Evolutionary conservation across 805 yeast genomes (phyloP).

Genomic region (Pichia scutulata): DNA sequence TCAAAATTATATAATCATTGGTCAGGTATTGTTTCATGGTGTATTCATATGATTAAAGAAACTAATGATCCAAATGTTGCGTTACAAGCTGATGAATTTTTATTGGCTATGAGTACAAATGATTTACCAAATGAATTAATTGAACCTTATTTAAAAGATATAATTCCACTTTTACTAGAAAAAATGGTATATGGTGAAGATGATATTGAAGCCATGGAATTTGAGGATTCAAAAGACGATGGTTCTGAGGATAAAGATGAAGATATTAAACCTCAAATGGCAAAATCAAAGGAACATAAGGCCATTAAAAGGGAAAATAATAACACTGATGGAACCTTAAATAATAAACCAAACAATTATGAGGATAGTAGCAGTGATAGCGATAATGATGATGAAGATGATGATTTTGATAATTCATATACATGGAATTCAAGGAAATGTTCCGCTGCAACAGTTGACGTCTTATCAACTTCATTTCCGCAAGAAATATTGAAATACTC

Average conservation of each 20-base stretch:
- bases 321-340: neutral
- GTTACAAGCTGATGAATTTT: constrained; percentile 87
- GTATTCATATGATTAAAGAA: constrained; percentile 67
- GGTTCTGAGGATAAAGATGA: constrained; percentile 77
- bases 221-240: constrained; percentile 66
- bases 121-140: constrained; percentile 50
- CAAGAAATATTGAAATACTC: constrained; percentile 56
- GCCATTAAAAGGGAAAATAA: constrained; percentile 15
- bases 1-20: constrained; percentile 75
- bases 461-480: constrained; percentile 63
- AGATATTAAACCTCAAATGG: constrained; percentile 79
- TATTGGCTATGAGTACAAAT: constrained; percentile 65
- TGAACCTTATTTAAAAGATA: constrained; percentile 46
- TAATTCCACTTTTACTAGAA: constrained; percentile 70
- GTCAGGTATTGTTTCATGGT: constrained; percentile 78
- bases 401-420: constrained; percentile 55
- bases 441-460: constrained; percentile 87
- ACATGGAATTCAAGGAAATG: constrained; percentile 93
- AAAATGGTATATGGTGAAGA: constrained; percentile 87
- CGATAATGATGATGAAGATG: constrained; percentile 65
- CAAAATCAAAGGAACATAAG: constrained; percentile 48
- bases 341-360: constrained; percentile 1
- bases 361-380: constrained; percentile 29
- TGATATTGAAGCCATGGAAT: constrained; percentile 58
- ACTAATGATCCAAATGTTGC: constrained; percentile 61